These are phyloP conservation scores for Paecilomyces niveus DNA, from an alignment of 2,329 filamentous ascomycete genomes.

Conservation along the genomic window DNA sequence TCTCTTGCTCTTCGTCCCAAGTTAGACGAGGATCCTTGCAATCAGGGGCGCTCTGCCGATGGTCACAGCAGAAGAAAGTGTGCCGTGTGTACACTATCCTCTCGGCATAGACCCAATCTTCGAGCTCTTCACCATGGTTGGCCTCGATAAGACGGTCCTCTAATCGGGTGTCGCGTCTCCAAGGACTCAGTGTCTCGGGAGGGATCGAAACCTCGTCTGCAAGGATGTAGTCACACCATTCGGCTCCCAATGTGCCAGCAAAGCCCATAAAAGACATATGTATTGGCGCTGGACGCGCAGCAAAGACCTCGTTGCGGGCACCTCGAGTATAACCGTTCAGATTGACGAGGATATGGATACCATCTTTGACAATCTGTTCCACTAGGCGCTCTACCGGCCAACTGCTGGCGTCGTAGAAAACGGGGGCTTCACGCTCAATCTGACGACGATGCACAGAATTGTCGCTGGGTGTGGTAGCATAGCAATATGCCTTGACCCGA, in stretches of 20 bases:
- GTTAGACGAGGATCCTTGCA: conserved; percentile 57
- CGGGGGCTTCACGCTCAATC: conserved; percentile 85
- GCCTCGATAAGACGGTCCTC: conserved; percentile 58
- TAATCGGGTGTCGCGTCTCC: conserved; percentile 65
- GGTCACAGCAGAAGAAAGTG: conserved; percentile 98
- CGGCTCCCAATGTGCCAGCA: conserved; percentile 86
- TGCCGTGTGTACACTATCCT: conserved; percentile 93
- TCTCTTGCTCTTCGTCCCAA: conserved; percentile 76
- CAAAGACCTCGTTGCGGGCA: conserved; percentile 95
- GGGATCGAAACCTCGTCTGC: conserved; percentile 86
- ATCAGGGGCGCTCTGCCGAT: conserved; percentile 80
- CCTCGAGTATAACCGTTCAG: conserved; percentile 97
- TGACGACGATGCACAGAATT: conserved; percentile 82
- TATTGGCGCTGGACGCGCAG: conserved; percentile 84
- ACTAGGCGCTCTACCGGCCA: conserved; percentile 84
- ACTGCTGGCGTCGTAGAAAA: conserved; percentile 79
- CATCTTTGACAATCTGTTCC: conserved; percentile 76
- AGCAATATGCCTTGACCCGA: conserved; percentile 81
- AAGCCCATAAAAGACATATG: conserved; percentile 99
- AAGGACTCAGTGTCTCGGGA: conserved; percentile 69
- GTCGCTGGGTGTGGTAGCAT: conserved; percentile 89
- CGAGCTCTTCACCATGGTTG: conserved; percentile 61
- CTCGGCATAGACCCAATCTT: conserved; percentile 91
- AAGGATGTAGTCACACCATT: conserved; percentile 97
- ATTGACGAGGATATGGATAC: conserved; percentile 91